Evolutionary conservation across 1,284 basidiomycete genomes (phyloP).

Genomic region (Fomes fomentarius): DNA sequence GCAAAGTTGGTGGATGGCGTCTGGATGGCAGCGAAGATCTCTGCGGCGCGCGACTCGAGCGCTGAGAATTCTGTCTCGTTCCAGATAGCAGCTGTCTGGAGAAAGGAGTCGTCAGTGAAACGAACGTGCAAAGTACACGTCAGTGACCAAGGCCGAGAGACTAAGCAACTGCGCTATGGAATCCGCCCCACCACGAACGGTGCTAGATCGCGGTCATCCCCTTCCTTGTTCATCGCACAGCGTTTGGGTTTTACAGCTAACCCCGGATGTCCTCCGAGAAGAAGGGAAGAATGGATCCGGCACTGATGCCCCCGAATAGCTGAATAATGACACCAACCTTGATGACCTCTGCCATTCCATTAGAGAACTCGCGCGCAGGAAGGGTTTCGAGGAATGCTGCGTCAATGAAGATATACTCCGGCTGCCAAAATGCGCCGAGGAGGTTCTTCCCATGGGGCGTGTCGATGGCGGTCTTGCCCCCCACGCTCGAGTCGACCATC

Average conservation of each 20-base stretch:
- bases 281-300: too few relatives aligned
- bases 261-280: too few relatives aligned
- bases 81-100: conserved; percentile 95
- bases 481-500: conserved; percentile 98
- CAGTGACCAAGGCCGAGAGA: too few relatives aligned
- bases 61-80: conserved; percentile 84
- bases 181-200: too few relatives aligned
- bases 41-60: conserved; percentile 82
- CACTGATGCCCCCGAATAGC: too few relatives aligned
- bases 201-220: too few relatives aligned
- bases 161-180: too few relatives aligned
- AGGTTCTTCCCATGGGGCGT: conserved; percentile 97
- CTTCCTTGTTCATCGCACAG: too few relatives aligned
- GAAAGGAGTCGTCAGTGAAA: neutral
- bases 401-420: conserved; percentile 97
- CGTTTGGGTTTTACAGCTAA: too few relatives aligned
- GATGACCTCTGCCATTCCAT: conserved; percentile 98
- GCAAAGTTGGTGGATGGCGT: conserved; percentile 63
- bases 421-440: conserved; percentile 99
- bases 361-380: conserved; percentile 91
- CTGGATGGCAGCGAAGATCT: conserved; percentile 85
- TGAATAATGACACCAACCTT: conserved; percentile 82
- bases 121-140: too few relatives aligned
- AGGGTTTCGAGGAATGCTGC: conserved; percentile 95
- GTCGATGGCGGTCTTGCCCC: conserved; percentile 98